phyloP scores from a whole-genome alignment of 2,329 filamentous ascomycete genomes.

The Claviceps sp. region DNA sequence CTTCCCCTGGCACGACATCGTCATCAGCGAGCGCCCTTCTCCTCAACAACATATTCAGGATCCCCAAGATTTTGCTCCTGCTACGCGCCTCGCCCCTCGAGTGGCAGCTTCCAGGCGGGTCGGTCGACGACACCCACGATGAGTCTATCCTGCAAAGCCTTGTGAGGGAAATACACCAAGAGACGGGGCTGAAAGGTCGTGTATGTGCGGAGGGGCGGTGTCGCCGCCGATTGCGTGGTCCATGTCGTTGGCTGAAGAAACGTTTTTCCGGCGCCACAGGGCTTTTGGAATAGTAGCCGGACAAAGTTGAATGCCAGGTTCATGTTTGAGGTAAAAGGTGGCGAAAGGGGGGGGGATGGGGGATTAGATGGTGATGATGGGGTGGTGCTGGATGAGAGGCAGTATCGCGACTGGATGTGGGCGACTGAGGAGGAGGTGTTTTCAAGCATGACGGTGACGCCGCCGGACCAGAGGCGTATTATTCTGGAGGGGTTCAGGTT shows the following conservation, averaged over 20 bases:
- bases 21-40: conserved; percentile 15
- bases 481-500: conserved; percentile 13
- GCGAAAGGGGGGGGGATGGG: neutral
- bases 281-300: conserved; percentile 1
- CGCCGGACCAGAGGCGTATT: conserved; percentile 6
- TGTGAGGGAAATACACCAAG: conserved; percentile 29
- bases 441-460: conserved; percentile 10
- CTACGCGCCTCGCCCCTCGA: conserved; percentile 25
- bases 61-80: conserved; percentile 21
- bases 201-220: conserved; percentile 9
- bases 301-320: conserved; percentile 4
- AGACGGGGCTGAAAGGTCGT: conserved; percentile 20
- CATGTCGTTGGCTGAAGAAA: no score
- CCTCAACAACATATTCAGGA: conserved; percentile 8
- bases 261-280: neutral
- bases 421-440: conserved; percentile 16
- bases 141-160: conserved; percentile 21
- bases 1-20: conserved; percentile 10
- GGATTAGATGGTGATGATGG: neutral
- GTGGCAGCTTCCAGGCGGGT: conserved; percentile 32
- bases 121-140: conserved; percentile 21
- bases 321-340: conserved; percentile 11
- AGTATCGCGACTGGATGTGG: conserved; percentile 20
- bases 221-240: no score
- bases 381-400: conserved; percentile 16